Percentiles rank a stretch among this genome's conserved stretches.
Conservation (phyloP, 139 green algal genomes). For the Auxenochlorella pyrenoidosa region DNA sequence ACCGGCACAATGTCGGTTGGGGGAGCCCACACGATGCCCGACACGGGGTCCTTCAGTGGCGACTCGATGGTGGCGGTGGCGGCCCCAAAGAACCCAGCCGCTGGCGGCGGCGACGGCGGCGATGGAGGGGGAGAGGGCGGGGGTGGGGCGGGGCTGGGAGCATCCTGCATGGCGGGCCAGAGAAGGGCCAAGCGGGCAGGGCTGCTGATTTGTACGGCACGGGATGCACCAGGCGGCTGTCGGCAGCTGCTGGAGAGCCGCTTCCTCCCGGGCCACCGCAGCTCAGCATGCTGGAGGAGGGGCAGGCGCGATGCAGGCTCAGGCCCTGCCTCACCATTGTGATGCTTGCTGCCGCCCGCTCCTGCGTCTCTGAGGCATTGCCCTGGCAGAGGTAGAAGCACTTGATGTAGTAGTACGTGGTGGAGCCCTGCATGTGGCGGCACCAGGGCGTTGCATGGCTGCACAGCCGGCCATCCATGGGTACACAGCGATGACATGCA, state of each 20-base stretch:
- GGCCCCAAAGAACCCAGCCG: neutral
- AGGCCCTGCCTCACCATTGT: neutral
- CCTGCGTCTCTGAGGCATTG: neutral
- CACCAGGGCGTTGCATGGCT: neutral
- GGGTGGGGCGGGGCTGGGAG: neutral
- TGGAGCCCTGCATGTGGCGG: neutral
- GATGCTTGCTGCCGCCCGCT: neutral
- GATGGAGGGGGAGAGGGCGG: neutral
- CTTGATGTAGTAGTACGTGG: neutral
- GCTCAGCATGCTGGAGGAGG: neutral
- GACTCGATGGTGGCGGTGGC: neutral
- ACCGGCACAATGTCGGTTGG: neutral
- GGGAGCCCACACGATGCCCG: neutral
- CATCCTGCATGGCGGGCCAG: neutral
- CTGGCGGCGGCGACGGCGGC: neutral
- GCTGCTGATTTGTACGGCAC: too few species aligned
- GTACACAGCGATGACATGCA: too few species aligned
- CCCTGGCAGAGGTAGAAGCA: neutral
- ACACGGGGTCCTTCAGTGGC: neutral
- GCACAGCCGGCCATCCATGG: too few species aligned
- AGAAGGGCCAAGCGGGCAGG: neutral
- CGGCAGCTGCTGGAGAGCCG: too few species aligned
- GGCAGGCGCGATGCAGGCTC: too few species aligned
- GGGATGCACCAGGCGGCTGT: too few species aligned
- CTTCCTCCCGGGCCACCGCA: neutral